phyloP scores from a whole-genome alignment of 1,139 yeast species.

The Magnusiomyces clavatus region DNA sequence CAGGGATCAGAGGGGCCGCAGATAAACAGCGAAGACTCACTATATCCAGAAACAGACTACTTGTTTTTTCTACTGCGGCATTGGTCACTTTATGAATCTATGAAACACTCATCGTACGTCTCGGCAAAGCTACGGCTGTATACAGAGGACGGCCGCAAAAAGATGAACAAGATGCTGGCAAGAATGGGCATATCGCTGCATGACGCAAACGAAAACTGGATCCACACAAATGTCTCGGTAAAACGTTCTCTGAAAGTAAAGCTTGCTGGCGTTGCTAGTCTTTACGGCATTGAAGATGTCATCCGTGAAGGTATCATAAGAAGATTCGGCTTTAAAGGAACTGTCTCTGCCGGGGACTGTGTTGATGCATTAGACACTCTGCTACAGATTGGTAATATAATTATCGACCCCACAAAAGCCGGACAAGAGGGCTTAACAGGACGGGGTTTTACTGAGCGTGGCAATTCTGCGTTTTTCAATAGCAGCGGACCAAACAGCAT shows the following conservation, averaged over 20 bases:
- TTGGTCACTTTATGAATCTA: slow-evolving; percentile 89
- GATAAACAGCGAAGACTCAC: slow-evolving; percentile 45
- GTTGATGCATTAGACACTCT: slow-evolving; percentile 84
- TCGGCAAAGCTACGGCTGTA: slow-evolving; percentile 81
- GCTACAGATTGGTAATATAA: slow-evolving; percentile 45
- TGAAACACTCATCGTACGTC: slow-evolving; percentile 81
- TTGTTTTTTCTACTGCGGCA: slow-evolving; percentile 81
- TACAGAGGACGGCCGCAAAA: slow-evolving; percentile 87
- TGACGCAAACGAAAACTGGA: slow-evolving; percentile 87
- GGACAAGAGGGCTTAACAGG: slow-evolving; percentile 6
- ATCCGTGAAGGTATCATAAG: slow-evolving; percentile 81
- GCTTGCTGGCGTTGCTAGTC: slow-evolving; percentile 60
- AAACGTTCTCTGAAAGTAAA: slow-evolving; percentile 67
- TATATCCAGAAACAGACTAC: slow-evolving; percentile 75
- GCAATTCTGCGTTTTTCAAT: neutral
- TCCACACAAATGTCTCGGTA: slow-evolving; percentile 74
- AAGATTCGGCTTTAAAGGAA: slow-evolving; percentile 79
- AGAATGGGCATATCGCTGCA: slow-evolving; percentile 90
- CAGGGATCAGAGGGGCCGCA: neutral
- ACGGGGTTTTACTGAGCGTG: slow-evolving; percentile 8
- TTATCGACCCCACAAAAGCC: slow-evolving; percentile 14
- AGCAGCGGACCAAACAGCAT: slow-evolving; percentile 3
- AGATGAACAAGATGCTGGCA: slow-evolving; percentile 85
- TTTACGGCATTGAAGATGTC: slow-evolving; percentile 77
- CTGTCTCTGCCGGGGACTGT: slow-evolving; percentile 86